phyloP scores from a whole-genome alignment of 1,139 yeast species.

The Geotrichum australiense region DNA sequence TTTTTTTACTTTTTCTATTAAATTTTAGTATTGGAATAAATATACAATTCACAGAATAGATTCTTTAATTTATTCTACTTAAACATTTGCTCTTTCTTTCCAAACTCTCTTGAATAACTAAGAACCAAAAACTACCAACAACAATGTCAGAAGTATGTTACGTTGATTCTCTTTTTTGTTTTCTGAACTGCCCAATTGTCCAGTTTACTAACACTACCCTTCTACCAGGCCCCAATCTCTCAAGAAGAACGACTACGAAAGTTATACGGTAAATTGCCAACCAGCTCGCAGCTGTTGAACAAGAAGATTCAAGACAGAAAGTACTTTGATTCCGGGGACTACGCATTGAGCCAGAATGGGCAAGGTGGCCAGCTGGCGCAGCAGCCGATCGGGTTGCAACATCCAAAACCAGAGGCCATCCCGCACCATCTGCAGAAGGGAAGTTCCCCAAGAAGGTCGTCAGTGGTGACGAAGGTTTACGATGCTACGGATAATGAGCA shows the following conservation, averaged over 20 bases:
- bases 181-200: too few relatives aligned
- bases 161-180: too few relatives aligned
- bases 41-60: too few relatives aligned
- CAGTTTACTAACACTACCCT: too few relatives aligned
- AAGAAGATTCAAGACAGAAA: slow-evolving; percentile 71
- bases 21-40: too few relatives aligned
- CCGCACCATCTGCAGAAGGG: slow-evolving; percentile 10
- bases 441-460: slow-evolving; percentile 1
- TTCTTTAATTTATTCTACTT: too few relatives aligned
- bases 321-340: slow-evolving; percentile 96
- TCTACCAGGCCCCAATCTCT: too few relatives aligned
- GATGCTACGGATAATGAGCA: neutral
- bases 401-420: slow-evolving; percentile 15
- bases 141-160: too few relatives aligned
- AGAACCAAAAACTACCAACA: too few relatives aligned
- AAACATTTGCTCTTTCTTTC: too few relatives aligned
- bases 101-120: too few relatives aligned
- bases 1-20: too few relatives aligned
- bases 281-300: slow-evolving; percentile 72
- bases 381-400: slow-evolving; percentile 4
- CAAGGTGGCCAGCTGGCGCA: neutral
- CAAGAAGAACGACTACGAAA: slow-evolving; percentile 48
- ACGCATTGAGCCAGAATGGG: slow-evolving; percentile 77
- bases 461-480: slow-evolving; percentile 1
- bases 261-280: slow-evolving; percentile 84